Base-by-base conservation (phyloP, 768 basidiomycete species). In the Boletus rubropictus region DNA sequence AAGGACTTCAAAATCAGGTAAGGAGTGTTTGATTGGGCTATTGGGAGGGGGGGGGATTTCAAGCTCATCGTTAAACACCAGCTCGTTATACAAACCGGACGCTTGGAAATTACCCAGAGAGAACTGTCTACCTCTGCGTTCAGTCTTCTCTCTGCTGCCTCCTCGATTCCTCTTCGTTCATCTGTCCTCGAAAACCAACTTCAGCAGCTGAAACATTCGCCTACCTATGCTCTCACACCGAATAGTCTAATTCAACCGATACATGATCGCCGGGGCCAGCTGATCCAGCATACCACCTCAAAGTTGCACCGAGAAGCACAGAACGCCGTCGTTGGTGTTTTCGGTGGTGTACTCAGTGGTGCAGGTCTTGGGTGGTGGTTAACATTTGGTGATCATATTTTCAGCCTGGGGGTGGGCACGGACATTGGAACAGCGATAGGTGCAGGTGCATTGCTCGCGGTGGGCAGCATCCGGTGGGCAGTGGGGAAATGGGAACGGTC, bases 401-500 rank as follows among this genome's bases (percentile, higher is more conserved):
- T 47, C 60, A 70, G 20, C 52, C 59, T 51, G 35, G 75, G 43
- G 11, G 15, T 31, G 36, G 71, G 73, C 3, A 57, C 80, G 44
- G 79, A 84, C 52, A 65, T 75, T 7, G 73, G 71, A 32, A 85
- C 82, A 2, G 79, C 81, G 1, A 58, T 81, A 22, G 84, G 82
- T 3, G 62, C 78, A 0, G 84, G 83, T 11, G 69, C 75, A 45
- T 60, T 90, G 10, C 66, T 73, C 17, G 70, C 74, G 0, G 60
- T 75, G 6, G 55, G 65, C 3, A 75, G 79, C 38, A 50, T 86
- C 34, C 69, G 84, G 34, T 86, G 82, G 81, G 77, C 75, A 2
- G 70, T 84, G 5, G 76, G 78, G 11, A 71, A 70, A 49, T 89
- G 86, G 84, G 84, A 87, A 47, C 77, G 72, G 53, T 79, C 80